These are phyloP conservation scores for Kluyveromyces dobzhanskii DNA, from an alignment of 805 yeast genomes.

Conservation along the genomic window DNA sequence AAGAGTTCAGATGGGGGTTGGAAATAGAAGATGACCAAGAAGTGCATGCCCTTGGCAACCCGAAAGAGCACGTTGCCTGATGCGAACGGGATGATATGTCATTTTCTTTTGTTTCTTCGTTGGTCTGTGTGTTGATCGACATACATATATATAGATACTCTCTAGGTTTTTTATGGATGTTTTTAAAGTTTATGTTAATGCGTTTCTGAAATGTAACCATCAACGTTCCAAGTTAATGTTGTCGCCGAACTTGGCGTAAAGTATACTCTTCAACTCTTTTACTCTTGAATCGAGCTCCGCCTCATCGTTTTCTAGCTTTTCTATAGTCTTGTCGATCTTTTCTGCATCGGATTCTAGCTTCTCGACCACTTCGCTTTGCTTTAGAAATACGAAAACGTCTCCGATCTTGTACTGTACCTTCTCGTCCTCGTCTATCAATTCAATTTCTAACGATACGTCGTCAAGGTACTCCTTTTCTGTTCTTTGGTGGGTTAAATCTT, in stretches of 20 bases:
- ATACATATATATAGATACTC: no score
- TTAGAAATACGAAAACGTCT: conserved; percentile 61
- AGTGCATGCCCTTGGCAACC: conserved; percentile 15
- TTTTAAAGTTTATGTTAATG: no score
- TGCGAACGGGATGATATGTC: no score
- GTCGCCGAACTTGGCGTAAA: conserved; percentile 84
- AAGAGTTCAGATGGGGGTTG: conserved; percentile 14
- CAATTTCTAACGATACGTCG: conserved; percentile 78
- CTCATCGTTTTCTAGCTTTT: conserved; percentile 37
- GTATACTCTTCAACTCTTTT: conserved; percentile 52
- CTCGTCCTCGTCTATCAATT: conserved; percentile 73
- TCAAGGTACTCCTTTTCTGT: conserved; percentile 82
- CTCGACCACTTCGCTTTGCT: conserved; percentile 57
- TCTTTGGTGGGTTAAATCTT: conserved; percentile 39
- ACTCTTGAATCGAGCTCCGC: conserved; percentile 47
- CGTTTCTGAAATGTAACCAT: no score
- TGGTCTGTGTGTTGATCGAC: no score
- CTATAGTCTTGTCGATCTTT: conserved; percentile 42
- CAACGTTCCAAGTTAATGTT: conserved; percentile 76
- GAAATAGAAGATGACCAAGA: conserved; percentile 23
- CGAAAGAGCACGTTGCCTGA: no score
- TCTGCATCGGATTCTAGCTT: conserved; percentile 58
- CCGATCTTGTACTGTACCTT: conserved; percentile 72
- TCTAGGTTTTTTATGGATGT: no score
- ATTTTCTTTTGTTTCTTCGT: no score